phyloP scores from a whole-genome alignment of 257 asterid genomes.

The Cynanchum wilfordii region DNA sequence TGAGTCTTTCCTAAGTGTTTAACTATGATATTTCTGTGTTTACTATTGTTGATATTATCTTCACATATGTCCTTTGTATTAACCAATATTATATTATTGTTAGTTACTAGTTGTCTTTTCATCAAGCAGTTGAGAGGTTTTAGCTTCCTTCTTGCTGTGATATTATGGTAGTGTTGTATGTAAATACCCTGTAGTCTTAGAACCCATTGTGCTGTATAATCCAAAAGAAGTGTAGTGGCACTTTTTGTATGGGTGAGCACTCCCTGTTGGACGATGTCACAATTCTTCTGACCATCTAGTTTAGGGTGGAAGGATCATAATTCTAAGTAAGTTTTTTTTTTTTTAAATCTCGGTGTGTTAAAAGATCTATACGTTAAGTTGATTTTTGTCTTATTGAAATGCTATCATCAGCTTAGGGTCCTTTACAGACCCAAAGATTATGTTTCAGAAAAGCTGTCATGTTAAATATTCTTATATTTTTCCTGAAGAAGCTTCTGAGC shows the following conservation, averaged over 20 bases:
- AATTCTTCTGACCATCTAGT: not conserved
- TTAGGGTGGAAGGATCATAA: not conserved
- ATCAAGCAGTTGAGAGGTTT: not conserved
- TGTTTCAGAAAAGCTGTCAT: not conserved
- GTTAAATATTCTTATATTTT: not conserved
- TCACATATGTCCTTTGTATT: not conserved
- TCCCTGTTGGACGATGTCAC: not conserved
- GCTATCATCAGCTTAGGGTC: not conserved
- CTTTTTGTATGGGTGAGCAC: not conserved
- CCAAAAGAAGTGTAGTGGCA: not conserved
- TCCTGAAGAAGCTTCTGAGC: not conserved
- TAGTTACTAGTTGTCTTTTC: not conserved
- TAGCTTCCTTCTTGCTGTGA: not conserved
- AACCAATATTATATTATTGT: not conserved
- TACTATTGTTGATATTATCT: not conserved
- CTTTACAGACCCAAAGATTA: not conserved
- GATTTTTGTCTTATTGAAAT: not conserved
- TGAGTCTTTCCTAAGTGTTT: not conserved
- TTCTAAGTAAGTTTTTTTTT: not conserved
- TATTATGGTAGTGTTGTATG: not conserved
- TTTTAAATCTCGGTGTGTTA: not conserved
- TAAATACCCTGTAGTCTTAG: not conserved
- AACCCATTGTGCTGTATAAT: not conserved
- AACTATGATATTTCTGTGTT: not conserved
- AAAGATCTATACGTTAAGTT: not conserved